Conservation (phyloP, 2,329 filamentous ascomycete species). For the Amauroascus verrucosus region DNA sequence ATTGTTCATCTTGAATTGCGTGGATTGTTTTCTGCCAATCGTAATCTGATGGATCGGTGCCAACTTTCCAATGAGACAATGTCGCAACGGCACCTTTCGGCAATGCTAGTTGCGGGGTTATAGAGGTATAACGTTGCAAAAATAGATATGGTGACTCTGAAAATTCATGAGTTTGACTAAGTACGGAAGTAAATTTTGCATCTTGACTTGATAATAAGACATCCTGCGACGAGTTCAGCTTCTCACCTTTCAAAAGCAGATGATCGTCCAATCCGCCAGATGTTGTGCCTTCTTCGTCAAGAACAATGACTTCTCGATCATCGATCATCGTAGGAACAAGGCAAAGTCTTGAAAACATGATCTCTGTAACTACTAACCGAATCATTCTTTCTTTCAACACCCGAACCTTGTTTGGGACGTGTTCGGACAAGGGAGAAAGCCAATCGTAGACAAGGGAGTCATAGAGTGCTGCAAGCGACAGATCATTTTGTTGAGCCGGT, state of each 20-base stretch:
- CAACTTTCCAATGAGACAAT: conserved; percentile 31
- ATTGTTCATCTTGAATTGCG: conserved; percentile 15
- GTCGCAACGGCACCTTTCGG: conserved; percentile 22
- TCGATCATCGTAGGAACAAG: not conserved
- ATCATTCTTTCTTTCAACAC: conserved; percentile 32
- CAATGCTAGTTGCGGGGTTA: conserved; percentile 19
- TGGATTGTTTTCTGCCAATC: conserved; percentile 24
- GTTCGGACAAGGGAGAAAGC: conserved; percentile 26
- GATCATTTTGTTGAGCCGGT: conserved; percentile 17
- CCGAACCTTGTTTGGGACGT: conserved; percentile 29
- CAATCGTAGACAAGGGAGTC: conserved; percentile 30
- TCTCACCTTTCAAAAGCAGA: not conserved
- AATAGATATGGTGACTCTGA: not conserved
- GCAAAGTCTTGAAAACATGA: conserved; percentile 27
- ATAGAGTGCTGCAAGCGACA: conserved; percentile 22
- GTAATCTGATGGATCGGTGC: conserved; percentile 27
- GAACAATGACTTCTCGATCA: not conserved
- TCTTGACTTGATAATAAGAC: not conserved
- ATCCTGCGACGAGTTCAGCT: not conserved
- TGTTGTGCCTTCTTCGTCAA: not conserved
- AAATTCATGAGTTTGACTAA: not conserved
- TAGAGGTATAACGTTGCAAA: conserved; percentile 25
- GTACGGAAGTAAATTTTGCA: not conserved
- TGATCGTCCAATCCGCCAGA: not conserved
- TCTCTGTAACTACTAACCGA: conserved; percentile 28